Evolutionary conservation across 345 rosid genomes (phyloP).

Genomic region (Salix dunnii): DNA sequence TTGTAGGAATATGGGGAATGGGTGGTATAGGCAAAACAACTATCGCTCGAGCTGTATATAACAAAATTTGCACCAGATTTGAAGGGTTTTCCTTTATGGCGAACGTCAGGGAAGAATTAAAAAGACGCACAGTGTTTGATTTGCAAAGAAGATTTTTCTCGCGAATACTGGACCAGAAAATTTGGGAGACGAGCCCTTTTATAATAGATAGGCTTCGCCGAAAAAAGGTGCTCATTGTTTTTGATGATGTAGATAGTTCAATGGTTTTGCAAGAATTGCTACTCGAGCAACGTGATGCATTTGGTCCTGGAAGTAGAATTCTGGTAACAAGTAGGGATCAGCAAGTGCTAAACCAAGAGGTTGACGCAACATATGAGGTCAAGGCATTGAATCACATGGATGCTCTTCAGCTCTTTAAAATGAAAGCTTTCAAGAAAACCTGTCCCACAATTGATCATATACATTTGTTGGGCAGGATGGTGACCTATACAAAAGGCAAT

Average conservation of each 20-base stretch:
- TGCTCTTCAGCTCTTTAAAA: background rate
- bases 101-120: background rate
- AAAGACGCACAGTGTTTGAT: background rate
- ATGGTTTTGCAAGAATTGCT: background rate
- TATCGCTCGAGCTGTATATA: background rate
- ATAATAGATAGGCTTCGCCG: background rate
- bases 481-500: background rate
- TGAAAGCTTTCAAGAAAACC: background rate
- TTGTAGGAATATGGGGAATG: background rate
- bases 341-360: background rate
- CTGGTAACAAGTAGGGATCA: background rate
- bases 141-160: background rate
- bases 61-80: background rate
- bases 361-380: background rate
- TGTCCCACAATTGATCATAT: background rate
- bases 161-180: background rate
- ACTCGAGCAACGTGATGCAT: background rate
- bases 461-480: background rate
- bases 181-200: background rate
- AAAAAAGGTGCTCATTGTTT: background rate
- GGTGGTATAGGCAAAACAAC: background rate
- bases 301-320: background rate
- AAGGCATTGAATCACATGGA: background rate
- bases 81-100: background rate
- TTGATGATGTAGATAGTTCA: no score